Evolutionary conservation across 208 protist species (phyloP).

Genomic region (Trypanosoma caninum): DNA sequence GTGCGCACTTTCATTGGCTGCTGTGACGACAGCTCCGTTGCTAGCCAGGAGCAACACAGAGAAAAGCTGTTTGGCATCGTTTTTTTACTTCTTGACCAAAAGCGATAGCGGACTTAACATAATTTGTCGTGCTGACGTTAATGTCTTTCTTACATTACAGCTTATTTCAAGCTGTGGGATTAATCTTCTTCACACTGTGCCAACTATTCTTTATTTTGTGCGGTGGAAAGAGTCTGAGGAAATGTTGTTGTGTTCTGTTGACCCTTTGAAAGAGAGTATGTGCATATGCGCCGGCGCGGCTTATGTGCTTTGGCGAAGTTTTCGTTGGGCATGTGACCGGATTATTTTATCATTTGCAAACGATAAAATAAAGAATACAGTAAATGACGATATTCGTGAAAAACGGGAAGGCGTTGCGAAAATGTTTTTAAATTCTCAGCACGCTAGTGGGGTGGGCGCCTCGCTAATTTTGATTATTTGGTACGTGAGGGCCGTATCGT

Average conservation of each 20-base stretch:
- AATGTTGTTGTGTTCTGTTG: conserved; percentile 27
- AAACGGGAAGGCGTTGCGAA: background rate
- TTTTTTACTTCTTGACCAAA: conserved; percentile 17
- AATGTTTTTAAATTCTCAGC: background rate
- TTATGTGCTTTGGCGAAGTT: conserved; percentile 61
- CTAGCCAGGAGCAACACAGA: background rate
- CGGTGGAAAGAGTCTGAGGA: conserved; percentile 33
- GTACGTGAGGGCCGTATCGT: conserved; percentile 58
- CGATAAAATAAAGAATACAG: conserved; percentile 12
- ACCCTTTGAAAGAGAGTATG: conserved; percentile 58
- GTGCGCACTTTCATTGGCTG: conserved; percentile 41
- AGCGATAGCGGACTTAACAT: conserved; percentile 34
- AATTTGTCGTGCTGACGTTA: conserved; percentile 56
- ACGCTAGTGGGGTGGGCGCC: conserved; percentile 37
- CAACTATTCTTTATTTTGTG: conserved; percentile 55
- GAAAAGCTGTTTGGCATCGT: background rate
- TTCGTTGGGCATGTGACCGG: conserved; percentile 30
- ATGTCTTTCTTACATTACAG: conserved; percentile 72
- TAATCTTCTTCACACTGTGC: conserved; percentile 67
- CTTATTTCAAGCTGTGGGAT: conserved; percentile 60
- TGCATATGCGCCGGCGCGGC: conserved; percentile 59
- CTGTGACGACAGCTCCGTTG: conserved; percentile 40
- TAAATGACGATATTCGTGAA: conserved; percentile 5
- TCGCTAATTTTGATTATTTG: conserved; percentile 43
- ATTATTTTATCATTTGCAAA: conserved; percentile 34